Percentiles rank a stretch among this genome's conserved stretches.
Conservation (phyloP, 768 basidiomycete species). For the Hygrocybe coccinea region DNA sequence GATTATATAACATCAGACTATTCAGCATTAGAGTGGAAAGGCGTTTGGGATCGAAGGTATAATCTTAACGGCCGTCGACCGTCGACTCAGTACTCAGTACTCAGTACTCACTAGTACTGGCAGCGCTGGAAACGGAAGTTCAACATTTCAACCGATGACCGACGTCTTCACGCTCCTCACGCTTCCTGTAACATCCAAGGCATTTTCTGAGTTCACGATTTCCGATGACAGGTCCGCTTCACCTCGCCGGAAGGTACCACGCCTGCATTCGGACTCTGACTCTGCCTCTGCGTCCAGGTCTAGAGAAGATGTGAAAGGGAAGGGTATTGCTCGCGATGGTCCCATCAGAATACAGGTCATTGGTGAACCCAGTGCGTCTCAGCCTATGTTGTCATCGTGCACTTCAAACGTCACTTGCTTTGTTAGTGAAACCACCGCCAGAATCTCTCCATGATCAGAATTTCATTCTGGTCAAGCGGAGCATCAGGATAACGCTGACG, state of each 20-base stretch:
- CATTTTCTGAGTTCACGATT: slow-evolving; percentile 38
- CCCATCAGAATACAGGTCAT: not conserved
- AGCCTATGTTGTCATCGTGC: not conserved
- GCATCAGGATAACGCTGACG: slow-evolving; percentile 40
- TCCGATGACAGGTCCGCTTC: slow-evolving; percentile 48
- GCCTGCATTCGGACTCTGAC: slow-evolving; percentile 62
- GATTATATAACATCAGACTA: too few relatives aligned
- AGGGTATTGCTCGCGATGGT: not conserved
- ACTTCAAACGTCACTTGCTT: not conserved
- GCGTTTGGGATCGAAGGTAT: too few relatives aligned
- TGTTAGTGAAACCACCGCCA: slow-evolving; percentile 11
- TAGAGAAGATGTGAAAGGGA: slow-evolving; percentile 4
- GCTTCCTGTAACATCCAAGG: slow-evolving; percentile 48
- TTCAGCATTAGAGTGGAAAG: too few relatives aligned
- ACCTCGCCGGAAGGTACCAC: slow-evolving; percentile 53
- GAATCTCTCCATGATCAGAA: slow-evolving; percentile 26
- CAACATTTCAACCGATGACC: slow-evolving; percentile 25
- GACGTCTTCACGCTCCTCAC: slow-evolving; percentile 40
- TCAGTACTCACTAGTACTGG: too few relatives aligned
- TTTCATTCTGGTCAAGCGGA: slow-evolving; percentile 30
- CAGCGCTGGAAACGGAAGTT: too few relatives aligned
- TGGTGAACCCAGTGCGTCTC: not conserved
- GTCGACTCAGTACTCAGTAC: too few relatives aligned
- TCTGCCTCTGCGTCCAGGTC: slow-evolving; percentile 61
- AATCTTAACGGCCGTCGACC: too few relatives aligned